Evolutionary conservation across 345 rosid species (phyloP).

Genomic region (Eutrema yunnanense): DNA sequence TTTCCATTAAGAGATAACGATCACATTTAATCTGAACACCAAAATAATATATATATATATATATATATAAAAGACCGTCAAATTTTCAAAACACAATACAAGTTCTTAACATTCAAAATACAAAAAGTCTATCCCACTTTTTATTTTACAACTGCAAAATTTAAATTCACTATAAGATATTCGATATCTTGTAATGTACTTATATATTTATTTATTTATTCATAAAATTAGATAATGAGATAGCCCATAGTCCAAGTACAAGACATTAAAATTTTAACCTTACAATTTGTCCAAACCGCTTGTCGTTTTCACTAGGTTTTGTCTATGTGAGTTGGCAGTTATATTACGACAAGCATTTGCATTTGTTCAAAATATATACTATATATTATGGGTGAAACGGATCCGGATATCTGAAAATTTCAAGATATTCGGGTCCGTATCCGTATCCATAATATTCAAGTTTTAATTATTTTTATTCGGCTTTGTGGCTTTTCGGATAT

Average conservation of each 20-base stretch:
- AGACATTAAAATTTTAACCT: not conserved
- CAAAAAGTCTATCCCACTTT: not conserved
- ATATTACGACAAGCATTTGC: constrained; percentile 6
- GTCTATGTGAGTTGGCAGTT: constrained; percentile 17
- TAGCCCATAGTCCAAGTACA: constrained; percentile 8
- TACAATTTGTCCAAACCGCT: constrained; percentile 10
- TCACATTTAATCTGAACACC: not conserved
- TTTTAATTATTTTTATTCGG: too few species aligned
- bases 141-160: not conserved
- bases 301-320: constrained; percentile 13
- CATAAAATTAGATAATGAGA: not conserved
- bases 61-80: too few species aligned
- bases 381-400: too few species aligned
- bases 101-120: too few species aligned
- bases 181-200: not conserved
- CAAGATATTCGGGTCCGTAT: too few species aligned
- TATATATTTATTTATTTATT: not conserved
- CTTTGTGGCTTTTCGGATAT: too few species aligned
- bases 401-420: too few species aligned
- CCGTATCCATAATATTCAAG: too few species aligned
- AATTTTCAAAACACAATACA: too few species aligned
- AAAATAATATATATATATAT: too few species aligned
- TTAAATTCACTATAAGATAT: not conserved
- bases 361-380: too few species aligned
- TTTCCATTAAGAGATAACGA: not conserved